Conservation (phyloP, 2,329 filamentous ascomycete species). For the Alternaria sp. region DNA sequence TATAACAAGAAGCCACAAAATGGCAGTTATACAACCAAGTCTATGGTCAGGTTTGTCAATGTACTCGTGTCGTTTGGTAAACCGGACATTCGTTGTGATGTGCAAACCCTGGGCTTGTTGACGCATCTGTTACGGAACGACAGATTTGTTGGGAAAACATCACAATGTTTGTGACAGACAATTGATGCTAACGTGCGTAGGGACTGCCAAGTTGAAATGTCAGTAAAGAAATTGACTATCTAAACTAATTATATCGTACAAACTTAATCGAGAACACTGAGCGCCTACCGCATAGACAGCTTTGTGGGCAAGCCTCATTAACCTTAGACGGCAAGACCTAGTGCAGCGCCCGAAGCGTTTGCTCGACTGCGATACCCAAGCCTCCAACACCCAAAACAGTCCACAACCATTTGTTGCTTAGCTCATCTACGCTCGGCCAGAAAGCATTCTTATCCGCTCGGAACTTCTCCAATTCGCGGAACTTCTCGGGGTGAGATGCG, state of each 20-base stretch:
- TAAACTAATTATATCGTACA: neutral
- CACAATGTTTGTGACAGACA: neutral
- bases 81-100: neutral
- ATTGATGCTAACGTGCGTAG: neutral
- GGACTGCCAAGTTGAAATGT: neutral
- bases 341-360: constrained; percentile 42
- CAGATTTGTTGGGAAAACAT: neutral
- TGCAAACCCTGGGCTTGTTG: neutral
- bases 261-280: neutral
- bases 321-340: constrained; percentile 10
- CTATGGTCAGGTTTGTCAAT: neutral
- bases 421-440: constrained; percentile 61
- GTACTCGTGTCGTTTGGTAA: neutral
- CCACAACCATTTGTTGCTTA: constrained; percentile 65
- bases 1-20: neutral
- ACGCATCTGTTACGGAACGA: neutral
- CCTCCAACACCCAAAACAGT: constrained; percentile 59
- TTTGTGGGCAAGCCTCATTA: neutral
- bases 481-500: constrained; percentile 58
- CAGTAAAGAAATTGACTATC: neutral
- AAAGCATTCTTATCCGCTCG: constrained; percentile 64
- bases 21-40: neutral
- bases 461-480: constrained; percentile 61
- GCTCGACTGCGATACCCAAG: constrained; percentile 57
- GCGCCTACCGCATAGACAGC: neutral